Conservation (phyloP, 495 filamentous ascomycete species). For the Hypoxylon crocopeplum region DNA sequence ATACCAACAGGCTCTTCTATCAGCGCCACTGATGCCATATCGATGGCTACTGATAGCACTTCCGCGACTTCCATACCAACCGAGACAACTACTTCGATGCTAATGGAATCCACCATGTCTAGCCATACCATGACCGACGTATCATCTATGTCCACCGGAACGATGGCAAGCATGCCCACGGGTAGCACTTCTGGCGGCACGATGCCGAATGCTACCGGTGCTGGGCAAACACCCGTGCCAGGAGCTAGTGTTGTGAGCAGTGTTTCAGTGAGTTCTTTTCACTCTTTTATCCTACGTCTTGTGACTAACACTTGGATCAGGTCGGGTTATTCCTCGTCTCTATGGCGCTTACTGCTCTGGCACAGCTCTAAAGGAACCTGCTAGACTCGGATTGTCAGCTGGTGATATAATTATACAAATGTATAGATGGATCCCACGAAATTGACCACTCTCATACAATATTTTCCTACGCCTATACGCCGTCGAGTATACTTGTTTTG, state of each 20-base stretch:
- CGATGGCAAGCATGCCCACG: constrained; percentile 14
- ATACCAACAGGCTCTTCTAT: not conserved
- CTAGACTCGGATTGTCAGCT: not conserved
- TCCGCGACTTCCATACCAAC: not conserved
- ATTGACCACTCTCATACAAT: not conserved
- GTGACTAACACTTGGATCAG: constrained; percentile 20
- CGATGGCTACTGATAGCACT: constrained; percentile 1
- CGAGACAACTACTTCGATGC: constrained; percentile 4
- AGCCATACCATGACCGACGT: not conserved
- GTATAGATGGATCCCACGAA: not conserved
- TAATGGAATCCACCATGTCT: constrained; percentile 15
- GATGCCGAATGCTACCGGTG: constrained; percentile 20
- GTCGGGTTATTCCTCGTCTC: constrained; percentile 29
- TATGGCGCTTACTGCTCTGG: constrained; percentile 18
- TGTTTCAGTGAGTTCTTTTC: constrained; percentile 28
- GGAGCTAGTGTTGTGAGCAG: constrained; percentile 13
- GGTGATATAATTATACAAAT: not conserved
- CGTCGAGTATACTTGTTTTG: too few relatives aligned
- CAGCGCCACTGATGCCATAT: not conserved
- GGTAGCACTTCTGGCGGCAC: constrained; percentile 5
- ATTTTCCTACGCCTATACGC: not conserved
- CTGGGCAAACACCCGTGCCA: constrained; percentile 6
- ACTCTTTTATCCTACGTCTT: not conserved
- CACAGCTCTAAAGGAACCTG: constrained; percentile 20
- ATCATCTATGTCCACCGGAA: constrained; percentile 11